Base-by-base conservation (phyloP, 495 filamentous ascomycete species). In the Neurospora africana region DNA sequence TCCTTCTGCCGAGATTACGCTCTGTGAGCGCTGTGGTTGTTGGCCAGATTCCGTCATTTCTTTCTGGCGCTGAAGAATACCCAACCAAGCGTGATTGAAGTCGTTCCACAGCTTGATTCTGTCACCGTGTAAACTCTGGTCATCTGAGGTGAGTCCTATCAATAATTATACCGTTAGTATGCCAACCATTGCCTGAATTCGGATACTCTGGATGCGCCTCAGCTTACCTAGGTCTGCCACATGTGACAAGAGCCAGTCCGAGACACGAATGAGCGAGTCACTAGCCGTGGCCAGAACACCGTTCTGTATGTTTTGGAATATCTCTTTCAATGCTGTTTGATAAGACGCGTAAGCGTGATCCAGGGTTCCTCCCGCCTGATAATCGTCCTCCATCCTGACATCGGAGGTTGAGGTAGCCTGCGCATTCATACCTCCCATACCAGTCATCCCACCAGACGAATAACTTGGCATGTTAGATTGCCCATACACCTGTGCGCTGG, bases 11-110 rank as follows among this genome's bases (percentile, higher is more conserved):
- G 84, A 83, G 72, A 98, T 84, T 4, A 97, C 77, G 75, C 83
- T 90, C 68, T 90, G 88, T 11, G 89, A 87, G 17, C 86, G 85
- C 74, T 86, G 86, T 53, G 86, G 82, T 70, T 86, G 86, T 71
- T 88, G 86, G 39, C 88, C 87, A 2, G 87, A 84, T 68, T 88
- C 84, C 69, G 92, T 78, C 84, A 95, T 82, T 70, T 97, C 93
- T 77, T 92, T 93, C 78, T 99, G 94, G 74, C 88, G 91, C 77
- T 97, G 93, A 68, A 95, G 90, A 23, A 95, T 82, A 5, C 91
- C 89, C 40, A 98, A 88, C 95, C 95, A 99, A 75, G 93, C 95
- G 69, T 91, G 87, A 79, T 99, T 98, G 84, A 98, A 97, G 75
- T 98, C 91, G 75, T 90, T 90, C 95, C 95, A 99, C 38, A 98